Evolutionary conservation across 352 stramenopile species (phyloP).

Genomic region (Globisporangium paroecandrum): DNA sequence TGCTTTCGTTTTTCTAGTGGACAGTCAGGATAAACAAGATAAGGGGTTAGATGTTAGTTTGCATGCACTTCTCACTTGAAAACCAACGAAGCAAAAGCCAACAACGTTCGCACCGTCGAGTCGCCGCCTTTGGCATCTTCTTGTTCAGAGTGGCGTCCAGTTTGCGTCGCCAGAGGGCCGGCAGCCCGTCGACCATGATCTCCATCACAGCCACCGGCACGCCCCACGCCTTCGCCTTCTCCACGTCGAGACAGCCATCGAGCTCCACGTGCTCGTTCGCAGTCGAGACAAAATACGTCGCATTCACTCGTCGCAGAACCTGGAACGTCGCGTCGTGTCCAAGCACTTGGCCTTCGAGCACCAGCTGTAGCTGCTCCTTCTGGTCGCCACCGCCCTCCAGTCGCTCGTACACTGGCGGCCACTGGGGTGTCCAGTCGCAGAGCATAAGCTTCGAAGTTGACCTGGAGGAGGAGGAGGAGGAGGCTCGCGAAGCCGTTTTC

Average conservation of each 20-base stretch:
- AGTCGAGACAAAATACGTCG: slow-evolving; percentile 38
- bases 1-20: background rate
- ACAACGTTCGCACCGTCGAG: background rate
- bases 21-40: background rate
- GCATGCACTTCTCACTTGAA: background rate
- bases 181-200: slow-evolving; percentile 53
- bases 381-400: background rate
- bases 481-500: background rate
- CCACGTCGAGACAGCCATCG: slow-evolving; percentile 37
- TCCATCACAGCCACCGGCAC: slow-evolving; percentile 43
- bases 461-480: no score
- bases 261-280: slow-evolving; percentile 40
- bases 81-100: background rate
- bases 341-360: slow-evolving; percentile 34
- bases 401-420: slow-evolving; percentile 22
- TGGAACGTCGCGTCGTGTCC: slow-evolving; percentile 25
- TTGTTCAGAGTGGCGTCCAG: slow-evolving; percentile 13
- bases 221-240: slow-evolving; percentile 25
- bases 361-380: slow-evolving; percentile 23
- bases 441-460: slow-evolving; percentile 14
- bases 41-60: background rate
- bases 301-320: slow-evolving; percentile 38
- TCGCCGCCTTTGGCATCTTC: background rate
- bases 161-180: slow-evolving; percentile 33
- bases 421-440: slow-evolving; percentile 29